Percentiles rank a stretch among this genome's conserved stretches.
phyloP scores from a whole-genome alignment of 306 rosid species.

The Glycine soja region DNA sequence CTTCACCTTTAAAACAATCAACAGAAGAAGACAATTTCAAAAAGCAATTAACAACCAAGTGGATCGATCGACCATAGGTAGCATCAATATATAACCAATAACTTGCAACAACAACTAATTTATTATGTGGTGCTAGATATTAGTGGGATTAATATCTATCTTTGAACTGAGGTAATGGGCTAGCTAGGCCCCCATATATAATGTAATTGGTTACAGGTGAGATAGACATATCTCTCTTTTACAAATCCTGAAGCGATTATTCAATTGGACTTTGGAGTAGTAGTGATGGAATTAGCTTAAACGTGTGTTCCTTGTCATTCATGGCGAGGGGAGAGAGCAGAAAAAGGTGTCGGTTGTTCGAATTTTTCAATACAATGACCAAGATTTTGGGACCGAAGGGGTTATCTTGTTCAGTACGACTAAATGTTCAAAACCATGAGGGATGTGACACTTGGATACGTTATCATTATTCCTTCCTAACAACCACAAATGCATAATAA shows the following conservation, averaged over 20 bases:
- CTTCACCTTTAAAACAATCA: no score
- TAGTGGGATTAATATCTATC: conserved; percentile 33
- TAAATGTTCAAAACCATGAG: conserved; percentile 34
- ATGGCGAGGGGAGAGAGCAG: conserved; percentile 49
- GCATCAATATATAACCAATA: conserved; percentile 21
- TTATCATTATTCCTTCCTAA: conserved; percentile 43
- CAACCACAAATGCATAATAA: conserved; percentile 45
- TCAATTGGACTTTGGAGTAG: conserved; percentile 30
- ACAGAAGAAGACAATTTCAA: no score
- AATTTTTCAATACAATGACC: conserved; percentile 56
- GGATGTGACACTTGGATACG: conserved; percentile 58
- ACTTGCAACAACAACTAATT: neutral
- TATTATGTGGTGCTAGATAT: neutral
- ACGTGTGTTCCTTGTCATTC: conserved; percentile 49
- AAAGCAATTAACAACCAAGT: no score
- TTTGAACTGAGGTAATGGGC: conserved; percentile 30
- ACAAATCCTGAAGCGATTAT: conserved; percentile 42
- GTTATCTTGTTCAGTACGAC: conserved; percentile 19
- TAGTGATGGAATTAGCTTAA: conserved; percentile 48
- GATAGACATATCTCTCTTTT: conserved; percentile 42
- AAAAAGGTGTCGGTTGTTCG: conserved; percentile 65
- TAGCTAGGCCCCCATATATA: conserved; percentile 23
- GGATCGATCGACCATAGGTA: conserved; percentile 41
- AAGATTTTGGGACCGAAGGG: conserved; percentile 59
- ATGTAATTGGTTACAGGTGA: conserved; percentile 43